phyloP scores from a whole-genome alignment of 495 filamentous ascomycete species.

The Delitschia confertaspora region DNA sequence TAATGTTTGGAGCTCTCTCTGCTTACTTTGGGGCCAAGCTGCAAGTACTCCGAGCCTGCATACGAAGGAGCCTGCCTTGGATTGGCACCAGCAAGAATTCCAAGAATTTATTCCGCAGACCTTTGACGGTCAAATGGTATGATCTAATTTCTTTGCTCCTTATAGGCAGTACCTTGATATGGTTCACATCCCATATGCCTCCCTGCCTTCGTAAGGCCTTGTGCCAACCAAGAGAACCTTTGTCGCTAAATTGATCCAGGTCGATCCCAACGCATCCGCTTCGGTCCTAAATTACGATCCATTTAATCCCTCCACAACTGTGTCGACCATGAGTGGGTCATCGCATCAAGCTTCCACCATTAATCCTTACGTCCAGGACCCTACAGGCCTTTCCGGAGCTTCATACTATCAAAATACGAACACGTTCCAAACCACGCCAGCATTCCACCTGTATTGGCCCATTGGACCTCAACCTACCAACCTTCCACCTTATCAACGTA shows the following conservation, averaged over 20 bases:
- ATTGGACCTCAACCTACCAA: constrained; percentile 73
- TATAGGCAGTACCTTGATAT: too few relatives aligned
- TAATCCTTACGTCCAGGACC: constrained; percentile 27
- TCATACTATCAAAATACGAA: constrained; percentile 40
- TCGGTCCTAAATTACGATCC: constrained; percentile 20
- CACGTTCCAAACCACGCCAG: constrained; percentile 12
- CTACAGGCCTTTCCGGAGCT: constrained; percentile 55
- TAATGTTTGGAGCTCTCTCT: constrained; percentile 15
- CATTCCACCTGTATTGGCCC: constrained; percentile 90
- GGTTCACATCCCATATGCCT: not conserved
- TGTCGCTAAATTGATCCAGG: constrained; percentile 15
- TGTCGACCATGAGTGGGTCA: constrained; percentile 12
- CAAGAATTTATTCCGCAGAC: constrained; percentile 73
- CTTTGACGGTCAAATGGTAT: constrained; percentile 60
- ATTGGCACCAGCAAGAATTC: constrained; percentile 54
- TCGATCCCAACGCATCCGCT: constrained; percentile 16
- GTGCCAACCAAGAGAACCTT: not conserved
- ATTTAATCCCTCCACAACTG: constrained; percentile 16
- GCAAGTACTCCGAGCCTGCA: constrained; percentile 42
- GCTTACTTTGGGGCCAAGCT: constrained; percentile 38
- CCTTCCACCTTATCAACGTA: constrained; percentile 69
- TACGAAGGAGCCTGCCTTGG: constrained; percentile 42
- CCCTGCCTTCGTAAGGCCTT: not conserved
- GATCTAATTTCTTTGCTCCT: constrained; percentile 27
- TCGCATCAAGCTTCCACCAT: constrained; percentile 16